phyloP scores from a whole-genome alignment of 2,329 filamentous ascomycete genomes.

The Fusarium miscanthi region DNA sequence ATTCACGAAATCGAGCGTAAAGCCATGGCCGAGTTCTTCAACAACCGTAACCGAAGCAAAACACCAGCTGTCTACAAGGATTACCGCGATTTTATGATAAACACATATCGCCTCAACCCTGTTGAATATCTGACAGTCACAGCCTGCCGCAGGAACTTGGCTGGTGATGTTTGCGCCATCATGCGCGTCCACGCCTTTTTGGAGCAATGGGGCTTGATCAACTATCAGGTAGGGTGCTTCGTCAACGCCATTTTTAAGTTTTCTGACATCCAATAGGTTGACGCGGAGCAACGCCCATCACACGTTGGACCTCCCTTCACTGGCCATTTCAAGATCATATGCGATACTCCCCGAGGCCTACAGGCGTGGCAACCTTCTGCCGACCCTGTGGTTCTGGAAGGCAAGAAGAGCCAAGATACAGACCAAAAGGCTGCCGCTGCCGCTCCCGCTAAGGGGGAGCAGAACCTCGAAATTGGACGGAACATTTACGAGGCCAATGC shows the following conservation, averaged over 20 bases:
- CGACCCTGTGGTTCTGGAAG: slow-evolving; percentile 73
- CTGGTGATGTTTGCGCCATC: slow-evolving; percentile 97
- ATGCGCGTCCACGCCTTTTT: slow-evolving; percentile 99
- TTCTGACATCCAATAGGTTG: slow-evolving; percentile 73
- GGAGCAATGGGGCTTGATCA: slow-evolving; percentile 98
- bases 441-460: slow-evolving; percentile 77
- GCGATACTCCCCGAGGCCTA: slow-evolving; percentile 92
- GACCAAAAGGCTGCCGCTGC: slow-evolving; percentile 77
- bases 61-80: slow-evolving; percentile 98
- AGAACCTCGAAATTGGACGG: slow-evolving; percentile 91
- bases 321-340: slow-evolving; percentile 95
- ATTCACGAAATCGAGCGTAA: slow-evolving; percentile 94
- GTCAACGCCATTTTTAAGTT: background rate
- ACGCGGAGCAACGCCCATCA: slow-evolving; percentile 93
- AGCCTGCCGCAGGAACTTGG: slow-evolving; percentile 92
- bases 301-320: slow-evolving; percentile 97
- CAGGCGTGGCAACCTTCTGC: slow-evolving; percentile 95
- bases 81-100: slow-evolving; percentile 99
- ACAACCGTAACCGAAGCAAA: slow-evolving; percentile 97
- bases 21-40: slow-evolving; percentile 97
- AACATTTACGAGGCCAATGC: slow-evolving; percentile 96
- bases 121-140: slow-evolving; percentile 97
- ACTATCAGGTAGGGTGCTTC: slow-evolving; percentile 82
- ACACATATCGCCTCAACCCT: slow-evolving; percentile 96
- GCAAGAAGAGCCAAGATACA: slow-evolving; percentile 72